Conservation (phyloP, 805 yeast genomes). For the Myxozyma udenii region DNA sequence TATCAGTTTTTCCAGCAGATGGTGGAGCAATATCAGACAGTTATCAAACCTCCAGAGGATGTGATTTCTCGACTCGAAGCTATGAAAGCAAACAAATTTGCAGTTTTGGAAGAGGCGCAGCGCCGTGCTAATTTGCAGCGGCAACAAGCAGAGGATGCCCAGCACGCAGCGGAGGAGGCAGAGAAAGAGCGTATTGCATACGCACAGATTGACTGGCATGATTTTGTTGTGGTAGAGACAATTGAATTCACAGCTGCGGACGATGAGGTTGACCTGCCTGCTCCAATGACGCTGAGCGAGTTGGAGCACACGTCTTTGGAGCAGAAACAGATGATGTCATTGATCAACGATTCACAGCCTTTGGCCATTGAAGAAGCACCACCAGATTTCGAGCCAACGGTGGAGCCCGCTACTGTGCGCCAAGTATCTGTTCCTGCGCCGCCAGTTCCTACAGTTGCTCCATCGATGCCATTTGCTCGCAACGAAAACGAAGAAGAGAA, state of each 20-base stretch:
- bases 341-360: slow-evolving; percentile 14
- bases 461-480: neutral
- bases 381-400: slow-evolving; percentile 33
- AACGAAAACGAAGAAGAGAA: neutral
- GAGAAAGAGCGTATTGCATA: slow-evolving; percentile 46
- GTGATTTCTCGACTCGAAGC: slow-evolving; percentile 31
- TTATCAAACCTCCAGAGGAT: slow-evolving; percentile 36
- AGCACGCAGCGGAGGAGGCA: slow-evolving; percentile 40
- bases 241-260: slow-evolving; percentile 63
- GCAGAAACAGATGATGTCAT: slow-evolving; percentile 43
- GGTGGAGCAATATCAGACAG: slow-evolving; percentile 54
- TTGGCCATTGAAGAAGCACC: slow-evolving; percentile 45
- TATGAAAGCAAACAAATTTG: slow-evolving; percentile 37
- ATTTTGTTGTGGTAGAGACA: slow-evolving; percentile 67
- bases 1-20: slow-evolving; percentile 50
- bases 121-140: slow-evolving; percentile 55
- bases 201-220: slow-evolving; percentile 85
- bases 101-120: slow-evolving; percentile 49
- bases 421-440: slow-evolving; percentile 3
- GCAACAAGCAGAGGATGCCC: slow-evolving; percentile 39
- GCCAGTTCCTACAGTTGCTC: neutral
- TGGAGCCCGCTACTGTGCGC: neutral
- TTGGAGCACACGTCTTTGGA: slow-evolving; percentile 61
- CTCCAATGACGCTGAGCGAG: slow-evolving; percentile 55
- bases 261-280: slow-evolving; percentile 51